A percentile compares a stretch with the other conserved stretches of the same genome.
Evolutionary conservation across 495 filamentous ascomycete species (phyloP).

Genomic region (Apiosordaria backusii): DNA sequence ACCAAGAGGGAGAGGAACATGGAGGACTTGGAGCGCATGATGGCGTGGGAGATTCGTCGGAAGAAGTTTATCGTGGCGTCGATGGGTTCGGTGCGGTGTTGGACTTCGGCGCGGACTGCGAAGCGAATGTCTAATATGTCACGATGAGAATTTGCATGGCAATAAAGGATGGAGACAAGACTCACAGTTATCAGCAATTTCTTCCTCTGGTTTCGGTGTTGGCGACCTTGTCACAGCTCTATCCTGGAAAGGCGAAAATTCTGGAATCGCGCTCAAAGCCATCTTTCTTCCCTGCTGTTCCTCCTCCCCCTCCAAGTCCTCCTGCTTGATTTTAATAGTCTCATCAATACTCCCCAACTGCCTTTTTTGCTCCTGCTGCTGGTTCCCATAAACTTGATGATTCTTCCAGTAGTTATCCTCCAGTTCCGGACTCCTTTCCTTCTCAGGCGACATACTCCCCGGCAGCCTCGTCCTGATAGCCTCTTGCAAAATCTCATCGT

Average conservation of each 20-base stretch:
- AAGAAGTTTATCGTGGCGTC: conserved; percentile 66
- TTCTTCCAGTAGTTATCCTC: conserved; percentile 25
- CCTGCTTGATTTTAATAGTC: conserved; percentile 30
- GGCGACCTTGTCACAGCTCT: no score
- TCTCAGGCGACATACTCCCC: conserved; percentile 51
- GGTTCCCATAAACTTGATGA: conserved; percentile 17
- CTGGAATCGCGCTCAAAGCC: conserved; percentile 15
- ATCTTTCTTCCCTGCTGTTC: background rate
- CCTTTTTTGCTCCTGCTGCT: conserved; percentile 35
- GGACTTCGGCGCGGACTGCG: conserved; percentile 77
- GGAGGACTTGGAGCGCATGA: conserved; percentile 65
- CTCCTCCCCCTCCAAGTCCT: conserved; percentile 20
- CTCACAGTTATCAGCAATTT: conserved; percentile 38
- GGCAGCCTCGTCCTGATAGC: conserved; percentile 51
- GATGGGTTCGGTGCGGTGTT: conserved; percentile 80
- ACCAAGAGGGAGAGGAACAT: conserved; percentile 54
- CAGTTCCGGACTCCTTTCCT: conserved; percentile 46
- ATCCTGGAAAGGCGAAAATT: background rate
- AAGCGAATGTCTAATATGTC: conserved; percentile 75
- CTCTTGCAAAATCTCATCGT: conserved; percentile 43
- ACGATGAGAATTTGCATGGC: conserved; percentile 24
- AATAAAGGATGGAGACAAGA: conserved; percentile 23
- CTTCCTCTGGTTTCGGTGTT: conserved; percentile 8
- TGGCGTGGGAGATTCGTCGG: conserved; percentile 50
- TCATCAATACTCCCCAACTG: conserved; percentile 17